A percentile compares a stretch with the other conserved stretches of the same genome.
Evolutionary conservation across 2,329 filamentous ascomycete species (phyloP).

Genomic region (Colletotrichum sp.): DNA sequence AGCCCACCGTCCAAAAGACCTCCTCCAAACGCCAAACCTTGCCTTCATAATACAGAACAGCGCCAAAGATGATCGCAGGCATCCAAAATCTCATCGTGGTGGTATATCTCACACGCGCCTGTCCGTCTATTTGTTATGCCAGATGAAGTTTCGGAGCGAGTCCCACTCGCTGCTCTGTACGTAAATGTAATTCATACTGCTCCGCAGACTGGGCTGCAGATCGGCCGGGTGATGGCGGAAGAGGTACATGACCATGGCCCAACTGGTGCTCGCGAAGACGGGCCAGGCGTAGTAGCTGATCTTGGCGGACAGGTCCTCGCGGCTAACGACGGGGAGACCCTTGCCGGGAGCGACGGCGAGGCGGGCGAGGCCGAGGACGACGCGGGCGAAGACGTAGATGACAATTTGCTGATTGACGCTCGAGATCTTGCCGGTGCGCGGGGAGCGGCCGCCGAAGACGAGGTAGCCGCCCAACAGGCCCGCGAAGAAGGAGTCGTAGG

Average conservation of each 20-base stretch:
- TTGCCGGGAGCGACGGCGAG: slow-evolving; percentile 73
- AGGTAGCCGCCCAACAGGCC: slow-evolving; percentile 90
- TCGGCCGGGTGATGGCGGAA: slow-evolving; percentile 92
- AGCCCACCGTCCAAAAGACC: background rate
- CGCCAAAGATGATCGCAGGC: background rate
- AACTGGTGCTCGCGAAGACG: slow-evolving; percentile 87
- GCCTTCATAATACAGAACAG: slow-evolving; percentile 1
- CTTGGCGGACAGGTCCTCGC: slow-evolving; percentile 42
- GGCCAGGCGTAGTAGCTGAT: slow-evolving; percentile 85
- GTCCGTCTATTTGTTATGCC: slow-evolving; percentile 74
- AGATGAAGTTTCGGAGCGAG: slow-evolving; percentile 80
- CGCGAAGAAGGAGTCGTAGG: slow-evolving; percentile 84
- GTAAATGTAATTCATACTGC: slow-evolving; percentile 98
- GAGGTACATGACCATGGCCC: slow-evolving; percentile 94
- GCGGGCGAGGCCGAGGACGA: slow-evolving; percentile 83
- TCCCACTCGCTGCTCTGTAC: slow-evolving; percentile 90
- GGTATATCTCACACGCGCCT: background rate
- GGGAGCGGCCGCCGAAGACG: slow-evolving; percentile 77
- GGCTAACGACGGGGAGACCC: slow-evolving; percentile 56
- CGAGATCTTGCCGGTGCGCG: slow-evolving; percentile 71
- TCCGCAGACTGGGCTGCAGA: slow-evolving; percentile 87
- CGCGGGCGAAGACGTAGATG: slow-evolving; percentile 95
- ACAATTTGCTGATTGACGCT: slow-evolving; percentile 96
- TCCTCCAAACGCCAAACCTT: background rate
- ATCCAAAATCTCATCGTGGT: background rate